Evolutionary conservation across 2,329 filamentous ascomycete species (phyloP).

Genomic region (Aspergillus texensis): DNA sequence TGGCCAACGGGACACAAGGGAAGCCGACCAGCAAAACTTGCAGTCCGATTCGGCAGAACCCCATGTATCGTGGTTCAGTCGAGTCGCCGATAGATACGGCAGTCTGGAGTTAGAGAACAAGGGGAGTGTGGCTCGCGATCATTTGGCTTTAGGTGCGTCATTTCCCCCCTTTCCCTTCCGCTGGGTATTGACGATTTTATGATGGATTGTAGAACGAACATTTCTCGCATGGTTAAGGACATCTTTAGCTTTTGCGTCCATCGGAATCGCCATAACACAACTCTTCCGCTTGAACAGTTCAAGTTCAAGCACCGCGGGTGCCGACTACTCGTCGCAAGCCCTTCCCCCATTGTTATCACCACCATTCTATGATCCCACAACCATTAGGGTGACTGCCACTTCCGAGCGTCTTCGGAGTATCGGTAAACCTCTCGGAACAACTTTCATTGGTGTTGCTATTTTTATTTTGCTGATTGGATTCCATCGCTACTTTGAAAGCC

Average conservation of each 20-base stretch:
- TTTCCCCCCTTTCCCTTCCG: neutral
- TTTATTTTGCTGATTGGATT: constrained; percentile 64
- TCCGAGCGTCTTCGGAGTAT: constrained; percentile 49
- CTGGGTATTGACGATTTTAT: neutral
- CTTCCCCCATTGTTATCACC: constrained; percentile 25
- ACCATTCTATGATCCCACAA: constrained; percentile 20
- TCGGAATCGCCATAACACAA: constrained; percentile 68
- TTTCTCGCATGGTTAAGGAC: constrained; percentile 70
- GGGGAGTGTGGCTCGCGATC: constrained; percentile 66
- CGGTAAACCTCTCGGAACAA: constrained; percentile 65
- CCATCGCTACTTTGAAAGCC: constrained; percentile 67
- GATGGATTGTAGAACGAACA: constrained; percentile 57
- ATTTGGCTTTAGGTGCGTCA: constrained; percentile 62
- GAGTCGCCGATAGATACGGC: constrained; percentile 60
- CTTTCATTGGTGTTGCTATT: constrained; percentile 64
- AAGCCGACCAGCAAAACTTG: constrained; percentile 8
- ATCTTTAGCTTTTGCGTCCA: constrained; percentile 65
- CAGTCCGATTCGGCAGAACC: constrained; percentile 18
- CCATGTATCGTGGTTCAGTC: constrained; percentile 49
- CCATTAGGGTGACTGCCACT: constrained; percentile 20
- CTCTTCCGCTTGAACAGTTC: constrained; percentile 66
- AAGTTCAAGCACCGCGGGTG: constrained; percentile 8
- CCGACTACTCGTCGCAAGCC: constrained; percentile 18
- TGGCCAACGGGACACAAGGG: constrained; percentile 10
- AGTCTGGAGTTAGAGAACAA: constrained; percentile 68